phyloP scores from a whole-genome alignment of 768 basidiomycete species.

The Suillus alpinus region DNA sequence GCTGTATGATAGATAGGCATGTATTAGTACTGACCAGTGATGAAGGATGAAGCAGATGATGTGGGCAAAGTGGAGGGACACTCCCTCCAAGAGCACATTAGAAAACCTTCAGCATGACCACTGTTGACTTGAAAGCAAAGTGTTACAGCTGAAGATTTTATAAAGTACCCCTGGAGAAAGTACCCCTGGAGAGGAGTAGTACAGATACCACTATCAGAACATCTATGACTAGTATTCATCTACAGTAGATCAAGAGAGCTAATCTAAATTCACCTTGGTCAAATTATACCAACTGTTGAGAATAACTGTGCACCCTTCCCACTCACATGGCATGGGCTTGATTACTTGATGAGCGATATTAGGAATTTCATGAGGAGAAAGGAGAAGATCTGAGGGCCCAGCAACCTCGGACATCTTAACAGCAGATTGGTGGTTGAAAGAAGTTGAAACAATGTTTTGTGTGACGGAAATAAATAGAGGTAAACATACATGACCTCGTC shows the following conservation, averaged over 20 bases:
- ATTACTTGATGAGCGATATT: slow-evolving; percentile 23
- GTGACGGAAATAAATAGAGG: neutral
- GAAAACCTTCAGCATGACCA: slow-evolving; percentile 20
- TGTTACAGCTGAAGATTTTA: slow-evolving; percentile 13
- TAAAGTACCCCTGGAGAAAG: slow-evolving; percentile 5
- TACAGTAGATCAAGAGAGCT: slow-evolving; percentile 3
- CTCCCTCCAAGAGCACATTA: slow-evolving; percentile 16
- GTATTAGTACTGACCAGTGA: slow-evolving; percentile 8
- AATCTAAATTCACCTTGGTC: slow-evolving; percentile 25
- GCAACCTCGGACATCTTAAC: neutral
- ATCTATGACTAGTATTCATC: slow-evolving; percentile 8
- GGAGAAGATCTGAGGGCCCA: slow-evolving; percentile 6
- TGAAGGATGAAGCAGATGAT: neutral
- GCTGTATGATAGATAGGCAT: slow-evolving; percentile 15
- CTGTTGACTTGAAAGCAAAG: slow-evolving; percentile 6
- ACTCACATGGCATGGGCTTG: slow-evolving; percentile 27
- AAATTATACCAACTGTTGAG: slow-evolving; percentile 29
- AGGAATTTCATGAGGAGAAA: slow-evolving; percentile 21
- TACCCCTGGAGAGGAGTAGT: slow-evolving; percentile 3
- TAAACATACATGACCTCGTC: neutral
- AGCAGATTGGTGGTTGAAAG: neutral
- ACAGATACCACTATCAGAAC: slow-evolving; percentile 3
- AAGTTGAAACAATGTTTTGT: neutral
- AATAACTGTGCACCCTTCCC: slow-evolving; percentile 23
- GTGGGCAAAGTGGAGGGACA: neutral